Evolutionary conservation across 352 stramenopile genomes (phyloP).

Genomic region (Globisporangium iwayamae): DNA sequence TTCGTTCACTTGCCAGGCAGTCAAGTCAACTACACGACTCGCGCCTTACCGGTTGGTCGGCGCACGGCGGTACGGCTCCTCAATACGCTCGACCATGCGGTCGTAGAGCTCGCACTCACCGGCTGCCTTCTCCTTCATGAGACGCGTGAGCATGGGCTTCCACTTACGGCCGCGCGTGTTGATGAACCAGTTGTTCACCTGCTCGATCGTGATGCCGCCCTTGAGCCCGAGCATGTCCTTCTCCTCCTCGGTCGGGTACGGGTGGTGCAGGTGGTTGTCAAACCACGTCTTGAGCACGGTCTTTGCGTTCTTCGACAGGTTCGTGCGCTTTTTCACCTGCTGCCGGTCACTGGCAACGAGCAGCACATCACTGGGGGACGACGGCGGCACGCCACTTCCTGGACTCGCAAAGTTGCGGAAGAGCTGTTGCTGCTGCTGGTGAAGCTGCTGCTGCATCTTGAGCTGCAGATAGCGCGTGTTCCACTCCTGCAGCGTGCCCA

Average conservation of each 20-base stretch:
- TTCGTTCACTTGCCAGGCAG: neutral
- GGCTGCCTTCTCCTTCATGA: slow-evolving; percentile 65
- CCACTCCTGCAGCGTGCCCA: slow-evolving; percentile 31
- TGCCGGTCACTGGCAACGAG: slow-evolving; percentile 1
- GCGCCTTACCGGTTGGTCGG: slow-evolving; percentile 17
- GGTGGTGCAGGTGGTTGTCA: slow-evolving; percentile 79
- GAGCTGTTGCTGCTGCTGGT: slow-evolving; percentile 7
- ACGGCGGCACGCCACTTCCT: neutral
- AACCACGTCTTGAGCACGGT: slow-evolving; percentile 77
- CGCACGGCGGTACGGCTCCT: slow-evolving; percentile 62
- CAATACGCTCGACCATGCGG: slow-evolving; percentile 76
- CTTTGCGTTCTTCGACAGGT: slow-evolving; percentile 72
- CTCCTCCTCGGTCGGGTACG: slow-evolving; percentile 82
- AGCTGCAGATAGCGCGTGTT: slow-evolving; percentile 25
- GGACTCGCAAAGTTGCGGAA: neutral
- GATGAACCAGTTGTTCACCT: slow-evolving; percentile 90
- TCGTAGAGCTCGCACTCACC: slow-evolving; percentile 64
- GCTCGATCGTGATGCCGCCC: slow-evolving; percentile 78
- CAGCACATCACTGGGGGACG: neutral
- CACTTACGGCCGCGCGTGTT: slow-evolving; percentile 84
- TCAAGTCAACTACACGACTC: neutral
- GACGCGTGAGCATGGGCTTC: slow-evolving; percentile 75
- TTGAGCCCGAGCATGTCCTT: slow-evolving; percentile 63
- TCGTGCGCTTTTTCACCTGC: slow-evolving; percentile 67
- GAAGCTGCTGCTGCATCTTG: slow-evolving; percentile 21